phyloP scores from a whole-genome alignment of 1,284 basidiomycete genomes.

The Chondrostereum purpureum region DNA sequence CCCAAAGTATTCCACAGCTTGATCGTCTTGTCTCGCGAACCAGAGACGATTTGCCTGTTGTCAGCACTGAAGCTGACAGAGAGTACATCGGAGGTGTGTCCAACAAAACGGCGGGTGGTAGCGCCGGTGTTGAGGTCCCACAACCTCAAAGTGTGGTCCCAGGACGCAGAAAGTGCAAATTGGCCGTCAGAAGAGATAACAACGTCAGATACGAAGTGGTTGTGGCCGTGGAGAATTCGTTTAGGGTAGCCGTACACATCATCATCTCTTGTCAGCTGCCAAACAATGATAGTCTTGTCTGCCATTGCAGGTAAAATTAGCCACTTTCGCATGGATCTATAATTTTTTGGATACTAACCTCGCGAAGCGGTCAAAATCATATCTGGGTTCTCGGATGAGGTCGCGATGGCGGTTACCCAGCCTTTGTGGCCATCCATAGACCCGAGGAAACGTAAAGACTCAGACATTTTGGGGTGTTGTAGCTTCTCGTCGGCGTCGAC shows the following conservation, averaged over 20 bases:
- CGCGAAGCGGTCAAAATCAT: constrained; percentile 96
- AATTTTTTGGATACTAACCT: constrained; percentile 50
- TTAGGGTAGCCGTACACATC: constrained; percentile 92
- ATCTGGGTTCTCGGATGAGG: constrained; percentile 94
- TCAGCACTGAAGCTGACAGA: constrained; percentile 97
- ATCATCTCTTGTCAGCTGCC: constrained; percentile 97
- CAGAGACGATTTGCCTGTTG: constrained; percentile 98
- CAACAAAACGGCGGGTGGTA: constrained; percentile 95
- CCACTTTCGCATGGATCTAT: constrained; percentile 15
- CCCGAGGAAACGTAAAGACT: constrained; percentile 88
- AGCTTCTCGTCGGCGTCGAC: neutral
- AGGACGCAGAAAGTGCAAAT: constrained; percentile 98
- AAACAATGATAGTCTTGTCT: constrained; percentile 99
- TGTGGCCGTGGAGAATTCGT: constrained; percentile 97
- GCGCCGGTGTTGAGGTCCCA: constrained; percentile 97
- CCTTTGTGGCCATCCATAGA: constrained; percentile 93
- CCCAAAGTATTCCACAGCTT: constrained; percentile 99
- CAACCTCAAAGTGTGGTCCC: constrained; percentile 99
- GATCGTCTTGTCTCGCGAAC: constrained; percentile 94
- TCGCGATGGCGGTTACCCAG: constrained; percentile 96
- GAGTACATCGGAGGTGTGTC: constrained; percentile 96
- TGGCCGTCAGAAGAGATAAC: constrained; percentile 98
- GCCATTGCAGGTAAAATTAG: constrained; percentile 19
- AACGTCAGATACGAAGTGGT: constrained; percentile 99
- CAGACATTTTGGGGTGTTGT: constrained; percentile 53